Conservation (phyloP, 495 filamentous ascomycete genomes). For the Penicillium turbatum region DNA sequence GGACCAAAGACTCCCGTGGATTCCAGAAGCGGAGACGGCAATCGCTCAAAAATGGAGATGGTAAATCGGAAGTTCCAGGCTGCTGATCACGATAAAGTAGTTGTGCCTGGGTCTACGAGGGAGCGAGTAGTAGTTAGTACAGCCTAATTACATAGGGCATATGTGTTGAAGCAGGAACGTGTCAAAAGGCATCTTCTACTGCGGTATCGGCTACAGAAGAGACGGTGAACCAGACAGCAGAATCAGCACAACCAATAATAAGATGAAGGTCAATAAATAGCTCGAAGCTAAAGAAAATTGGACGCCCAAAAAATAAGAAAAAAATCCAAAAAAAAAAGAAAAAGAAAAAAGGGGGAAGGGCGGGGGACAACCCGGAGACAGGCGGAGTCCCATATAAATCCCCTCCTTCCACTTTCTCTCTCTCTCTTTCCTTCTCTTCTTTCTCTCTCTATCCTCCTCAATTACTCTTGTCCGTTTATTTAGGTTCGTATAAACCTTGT, state of each 20-base stretch:
- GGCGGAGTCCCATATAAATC: conserved; percentile 8
- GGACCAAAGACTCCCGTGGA: background rate
- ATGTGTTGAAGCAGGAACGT: background rate
- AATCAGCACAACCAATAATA: background rate
- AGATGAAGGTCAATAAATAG: background rate
- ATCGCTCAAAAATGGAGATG: background rate
- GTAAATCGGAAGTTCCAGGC: background rate
- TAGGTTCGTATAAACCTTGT: conserved; percentile 36
- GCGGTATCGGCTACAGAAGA: background rate
- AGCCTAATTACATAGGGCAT: too few species aligned
- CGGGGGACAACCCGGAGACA: conserved; percentile 8
- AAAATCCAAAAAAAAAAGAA: background rate
- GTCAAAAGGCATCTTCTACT: background rate
- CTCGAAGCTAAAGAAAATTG: background rate
- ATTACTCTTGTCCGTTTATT: conserved; percentile 2
- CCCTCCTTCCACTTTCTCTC: conserved; percentile 12
- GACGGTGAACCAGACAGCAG: background rate
- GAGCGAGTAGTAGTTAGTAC: too few species aligned
- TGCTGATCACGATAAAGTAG: background rate
- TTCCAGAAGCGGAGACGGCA: background rate
- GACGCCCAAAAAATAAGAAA: background rate
- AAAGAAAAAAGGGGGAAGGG: background rate
- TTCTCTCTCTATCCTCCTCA: background rate
- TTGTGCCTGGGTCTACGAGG: background rate
- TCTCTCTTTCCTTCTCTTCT: background rate